A percentile compares a stretch with the other conserved stretches of the same genome.
phyloP scores from a whole-genome alignment of 2,329 filamentous ascomycete species.

The Xylaria sp. region DNA sequence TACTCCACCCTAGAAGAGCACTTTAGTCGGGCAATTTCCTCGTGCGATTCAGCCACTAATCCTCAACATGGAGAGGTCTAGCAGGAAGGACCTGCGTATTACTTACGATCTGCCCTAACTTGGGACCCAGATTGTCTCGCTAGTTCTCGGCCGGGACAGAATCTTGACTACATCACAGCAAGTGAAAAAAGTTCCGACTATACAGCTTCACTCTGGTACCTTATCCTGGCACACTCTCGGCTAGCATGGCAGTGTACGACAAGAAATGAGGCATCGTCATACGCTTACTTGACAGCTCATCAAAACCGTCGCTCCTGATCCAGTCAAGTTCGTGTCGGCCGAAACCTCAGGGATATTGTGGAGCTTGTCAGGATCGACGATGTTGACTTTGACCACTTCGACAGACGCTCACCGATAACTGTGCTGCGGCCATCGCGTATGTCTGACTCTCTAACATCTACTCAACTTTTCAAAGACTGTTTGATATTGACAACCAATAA shows the following conservation, averaged over 20 bases:
- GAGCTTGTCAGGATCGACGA: background rate
- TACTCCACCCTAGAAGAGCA: background rate
- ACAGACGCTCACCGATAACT: background rate
- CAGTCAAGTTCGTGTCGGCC: background rate
- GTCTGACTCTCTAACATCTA: background rate
- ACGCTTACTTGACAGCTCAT: background rate
- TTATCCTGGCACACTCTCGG: background rate
- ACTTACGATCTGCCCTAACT: background rate
- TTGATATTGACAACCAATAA: background rate
- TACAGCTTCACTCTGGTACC: slow-evolving; percentile 14
- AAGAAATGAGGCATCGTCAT: background rate
- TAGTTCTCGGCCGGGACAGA: background rate
- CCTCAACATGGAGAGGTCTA: background rate
- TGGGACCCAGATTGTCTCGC: background rate
- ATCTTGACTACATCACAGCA: background rate
- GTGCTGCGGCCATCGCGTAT: background rate
- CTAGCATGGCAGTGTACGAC: slow-evolving; percentile 6
- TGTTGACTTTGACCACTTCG: background rate
- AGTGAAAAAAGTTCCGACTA: background rate
- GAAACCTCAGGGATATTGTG: background rate
- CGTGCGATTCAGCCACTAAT: background rate
- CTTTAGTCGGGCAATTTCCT: slow-evolving; percentile 2
- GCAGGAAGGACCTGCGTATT: background rate
- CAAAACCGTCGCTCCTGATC: background rate
- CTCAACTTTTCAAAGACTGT: background rate